Conservation (phyloP, 306 rosid genomes). For the Lagenaria siceraria region DNA sequence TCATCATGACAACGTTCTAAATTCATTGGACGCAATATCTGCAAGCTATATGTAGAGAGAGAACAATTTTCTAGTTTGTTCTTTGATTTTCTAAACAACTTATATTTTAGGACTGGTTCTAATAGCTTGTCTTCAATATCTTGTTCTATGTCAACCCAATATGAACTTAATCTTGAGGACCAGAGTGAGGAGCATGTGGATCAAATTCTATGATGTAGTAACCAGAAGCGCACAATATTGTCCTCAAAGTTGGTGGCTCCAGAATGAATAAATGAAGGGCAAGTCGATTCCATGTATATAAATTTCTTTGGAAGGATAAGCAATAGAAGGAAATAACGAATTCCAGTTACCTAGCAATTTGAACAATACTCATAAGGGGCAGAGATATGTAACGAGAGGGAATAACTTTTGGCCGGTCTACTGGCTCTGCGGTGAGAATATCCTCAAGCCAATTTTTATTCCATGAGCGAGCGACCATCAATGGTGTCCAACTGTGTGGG, state of each 20-base stretch:
- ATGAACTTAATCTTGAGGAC: not conserved
- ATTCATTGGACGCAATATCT: not conserved
- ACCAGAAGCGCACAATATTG: not conserved
- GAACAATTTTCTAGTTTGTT: not conserved
- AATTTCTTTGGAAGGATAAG: not conserved
- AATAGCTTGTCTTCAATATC: not conserved
- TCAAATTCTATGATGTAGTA: not conserved
- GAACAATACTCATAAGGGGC: slow-evolving; percentile 85
- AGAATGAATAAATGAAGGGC: not conserved
- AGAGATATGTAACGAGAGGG: slow-evolving; percentile 72
- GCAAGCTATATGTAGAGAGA: not conserved
- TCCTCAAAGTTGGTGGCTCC: not conserved
- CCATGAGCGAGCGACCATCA: slow-evolving; percentile 93
- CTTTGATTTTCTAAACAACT: not conserved
- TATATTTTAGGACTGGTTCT: not conserved
- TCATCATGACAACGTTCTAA: not conserved
- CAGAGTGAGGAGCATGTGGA: slow-evolving; percentile 1
- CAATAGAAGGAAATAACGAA: not conserved
- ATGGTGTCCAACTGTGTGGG: slow-evolving; percentile 63
- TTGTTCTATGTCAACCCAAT: not conserved
- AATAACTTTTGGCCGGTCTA: slow-evolving; percentile 28
- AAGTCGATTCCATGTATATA: not conserved
- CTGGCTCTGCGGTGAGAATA: slow-evolving; percentile 44
- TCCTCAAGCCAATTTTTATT: slow-evolving; percentile 73
- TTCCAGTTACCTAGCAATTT: slow-evolving; percentile 62